A percentile compares a stretch with the other conserved stretches of the same genome.
These are phyloP conservation scores for Scalesia atractyloides DNA, from an alignment of 129 eudicot species.

Conservation along the genomic window DNA sequence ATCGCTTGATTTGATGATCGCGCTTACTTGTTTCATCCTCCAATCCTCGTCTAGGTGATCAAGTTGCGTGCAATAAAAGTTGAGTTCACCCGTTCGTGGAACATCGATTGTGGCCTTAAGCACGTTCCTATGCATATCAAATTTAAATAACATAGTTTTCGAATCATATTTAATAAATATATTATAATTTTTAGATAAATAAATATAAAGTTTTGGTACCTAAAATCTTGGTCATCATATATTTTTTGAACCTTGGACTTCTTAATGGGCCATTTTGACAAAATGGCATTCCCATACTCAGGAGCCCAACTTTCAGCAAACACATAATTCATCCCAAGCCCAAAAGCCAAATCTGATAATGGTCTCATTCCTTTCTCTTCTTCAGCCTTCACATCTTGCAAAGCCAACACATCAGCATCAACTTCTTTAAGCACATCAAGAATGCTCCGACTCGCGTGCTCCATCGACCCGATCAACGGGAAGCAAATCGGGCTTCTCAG, in stretches of 20 bases:
- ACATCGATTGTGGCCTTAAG: conserved; percentile 86
- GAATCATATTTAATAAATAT: neutral
- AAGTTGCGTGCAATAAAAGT: conserved; percentile 82
- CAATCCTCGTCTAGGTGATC: conserved; percentile 81
- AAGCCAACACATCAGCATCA: conserved; percentile 84
- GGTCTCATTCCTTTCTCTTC: conserved; percentile 84
- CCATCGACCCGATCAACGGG: conserved; percentile 60
- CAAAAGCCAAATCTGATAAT: conserved; percentile 76
- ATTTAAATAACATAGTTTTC: neutral
- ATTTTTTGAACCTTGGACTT: conserved; percentile 75
- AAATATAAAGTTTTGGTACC: conserved; percentile 33
- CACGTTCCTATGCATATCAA: conserved; percentile 55
- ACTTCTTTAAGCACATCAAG: conserved; percentile 83
- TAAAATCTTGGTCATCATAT: conserved; percentile 78
- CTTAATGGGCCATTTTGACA: conserved; percentile 91
- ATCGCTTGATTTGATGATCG: conserved; percentile 75
- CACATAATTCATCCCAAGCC: conserved; percentile 81
- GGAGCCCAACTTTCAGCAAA: conserved; percentile 99
- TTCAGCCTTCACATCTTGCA: conserved; percentile 94
- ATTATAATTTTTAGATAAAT: neutral
- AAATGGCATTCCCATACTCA: conserved; percentile 84
- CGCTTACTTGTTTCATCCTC: conserved; percentile 83
- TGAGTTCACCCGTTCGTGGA: conserved; percentile 71
- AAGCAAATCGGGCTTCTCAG: conserved; percentile 82
- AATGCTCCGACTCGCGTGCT: conserved; percentile 55